Conservation (phyloP, 306 rosid genomes). For the Lathyrus sativus region DNA sequence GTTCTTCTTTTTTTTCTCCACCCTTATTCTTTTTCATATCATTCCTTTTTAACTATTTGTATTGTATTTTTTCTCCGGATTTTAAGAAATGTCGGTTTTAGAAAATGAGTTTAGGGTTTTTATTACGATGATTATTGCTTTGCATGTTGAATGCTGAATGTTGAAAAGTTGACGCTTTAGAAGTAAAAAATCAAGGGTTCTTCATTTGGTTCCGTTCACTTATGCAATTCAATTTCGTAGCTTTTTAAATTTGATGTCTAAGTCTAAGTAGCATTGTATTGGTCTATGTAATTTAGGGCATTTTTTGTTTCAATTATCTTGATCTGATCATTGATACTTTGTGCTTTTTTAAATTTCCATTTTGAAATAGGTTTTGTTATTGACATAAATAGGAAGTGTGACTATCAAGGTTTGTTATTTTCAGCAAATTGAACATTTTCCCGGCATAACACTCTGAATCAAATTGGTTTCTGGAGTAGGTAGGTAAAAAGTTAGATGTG, state of each 20-base stretch:
- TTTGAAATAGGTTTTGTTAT: constrained; percentile 5
- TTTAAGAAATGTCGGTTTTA: constrained; percentile 22
- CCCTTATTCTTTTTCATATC: background rate
- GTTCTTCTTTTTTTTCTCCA: constrained; percentile 19
- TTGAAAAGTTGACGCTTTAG: constrained; percentile 2
- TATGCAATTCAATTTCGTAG: background rate
- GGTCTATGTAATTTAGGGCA: background rate
- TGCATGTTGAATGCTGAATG: constrained; percentile 27
- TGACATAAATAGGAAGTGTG: constrained; percentile 10
- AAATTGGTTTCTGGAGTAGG: constrained; percentile 39
- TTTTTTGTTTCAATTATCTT: constrained; percentile 1
- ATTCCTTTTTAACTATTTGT: background rate
- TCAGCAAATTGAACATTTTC: constrained; percentile 40
- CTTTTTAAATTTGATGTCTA: background rate
- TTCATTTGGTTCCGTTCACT: background rate
- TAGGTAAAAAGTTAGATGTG: constrained; percentile 37
- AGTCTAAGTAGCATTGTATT: constrained; percentile 1
- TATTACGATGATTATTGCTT: constrained; percentile 13
- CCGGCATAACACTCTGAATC: constrained; percentile 16
- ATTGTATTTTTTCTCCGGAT: constrained; percentile 14
- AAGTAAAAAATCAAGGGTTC: constrained; percentile 20
- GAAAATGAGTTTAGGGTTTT: constrained; percentile 39
- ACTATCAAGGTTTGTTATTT: constrained; percentile 26
- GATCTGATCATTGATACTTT: background rate
- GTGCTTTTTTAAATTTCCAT: constrained; percentile 7